Conservation (phyloP, 2,329 filamentous ascomycete species). For the Grosmannia huntii region DNA sequence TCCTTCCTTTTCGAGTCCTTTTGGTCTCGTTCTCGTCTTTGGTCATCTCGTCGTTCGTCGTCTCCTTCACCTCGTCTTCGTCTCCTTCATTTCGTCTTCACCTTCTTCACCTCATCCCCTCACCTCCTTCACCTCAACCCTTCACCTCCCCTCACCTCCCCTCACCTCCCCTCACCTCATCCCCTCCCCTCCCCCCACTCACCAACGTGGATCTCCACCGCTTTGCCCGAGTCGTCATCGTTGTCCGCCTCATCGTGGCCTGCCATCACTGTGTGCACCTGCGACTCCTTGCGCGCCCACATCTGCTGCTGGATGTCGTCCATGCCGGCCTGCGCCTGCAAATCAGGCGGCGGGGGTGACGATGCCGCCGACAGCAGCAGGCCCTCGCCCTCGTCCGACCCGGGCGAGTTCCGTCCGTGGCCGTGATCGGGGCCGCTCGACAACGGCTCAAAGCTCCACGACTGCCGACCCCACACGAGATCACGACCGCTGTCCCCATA, state of each 20-base stretch:
- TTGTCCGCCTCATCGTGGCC: conserved; percentile 20
- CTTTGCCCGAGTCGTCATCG: conserved; percentile 29
- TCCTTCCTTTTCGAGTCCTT: too few species aligned
- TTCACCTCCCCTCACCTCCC: not conserved
- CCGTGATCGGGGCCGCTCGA: not conserved
- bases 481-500: too few species aligned
- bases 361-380: not conserved
- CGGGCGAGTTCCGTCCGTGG: conserved; percentile 4
- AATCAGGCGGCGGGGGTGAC: conserved; percentile 13
- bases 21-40: too few species aligned
- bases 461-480: conserved; percentile 15
- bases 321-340: conserved; percentile 11
- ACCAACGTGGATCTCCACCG: conserved; percentile 36
- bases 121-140: not conserved
- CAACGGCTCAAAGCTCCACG: conserved; percentile 36
- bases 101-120: not conserved
- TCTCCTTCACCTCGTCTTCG: too few species aligned
- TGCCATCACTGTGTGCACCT: conserved; percentile 25
- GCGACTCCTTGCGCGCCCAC: conserved; percentile 23
- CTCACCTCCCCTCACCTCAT: conserved; percentile 14
- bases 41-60: too few species aligned
- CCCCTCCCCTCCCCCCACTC: too few species aligned
- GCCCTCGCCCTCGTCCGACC: not conserved
- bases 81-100: not conserved
- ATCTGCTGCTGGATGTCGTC: conserved; percentile 20